Evolutionary conservation across 1,284 basidiomycete species (phyloP), one percentile per base, ranked within the genome.

Genomic region (Erythrobasidium hasegawianum): DNA sequence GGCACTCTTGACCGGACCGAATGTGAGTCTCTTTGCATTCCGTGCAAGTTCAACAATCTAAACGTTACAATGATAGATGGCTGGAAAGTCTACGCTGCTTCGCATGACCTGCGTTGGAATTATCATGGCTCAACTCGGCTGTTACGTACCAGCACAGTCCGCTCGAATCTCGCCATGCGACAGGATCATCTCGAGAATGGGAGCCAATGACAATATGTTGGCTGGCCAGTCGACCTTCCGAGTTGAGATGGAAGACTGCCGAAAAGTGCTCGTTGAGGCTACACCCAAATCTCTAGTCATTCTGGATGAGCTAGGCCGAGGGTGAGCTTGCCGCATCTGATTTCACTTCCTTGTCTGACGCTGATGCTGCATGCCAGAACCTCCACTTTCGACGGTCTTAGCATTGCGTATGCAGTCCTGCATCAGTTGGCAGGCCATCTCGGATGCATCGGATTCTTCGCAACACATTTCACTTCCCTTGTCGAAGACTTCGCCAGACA

Each of bases 201-300:
- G 96, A 18, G 96, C 96, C 1, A 71, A 95, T 76, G 93, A 97
- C 75, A 93, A 93, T 74, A 95, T 97, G 88, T 96, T 96, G 76
- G 88, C 90, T 1, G 89, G 89, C 71, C 85, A 92, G 0, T 93
- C 90, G 78, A 95, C 92, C 0, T 97, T 96, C 84, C 93, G 95
- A 77, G 93, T 97, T 18, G 94, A 97, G 76, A 81, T 97, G 59
- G 93, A 96, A 76, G 94, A 97, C 67, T 73, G 72, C 66, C 73
- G 72, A 59, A 76, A 75, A 70, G 75, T 76, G 33, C 67, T 76
- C 20, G 69, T 67, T 13, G 84, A 95, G 74, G 90, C 91, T 0
- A 94, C 93, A 1, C 90, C 93, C 0, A 88, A 84, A 69, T 95
- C 93, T 0, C 77, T 97, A 55, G 91, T 97, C 59, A 94, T 97